Percentiles rank a stretch among this genome's conserved stretches.
These are phyloP conservation scores for Jacaranda mimosifolia DNA, from an alignment of 257 asterid genomes.

Conservation along the genomic window DNA sequence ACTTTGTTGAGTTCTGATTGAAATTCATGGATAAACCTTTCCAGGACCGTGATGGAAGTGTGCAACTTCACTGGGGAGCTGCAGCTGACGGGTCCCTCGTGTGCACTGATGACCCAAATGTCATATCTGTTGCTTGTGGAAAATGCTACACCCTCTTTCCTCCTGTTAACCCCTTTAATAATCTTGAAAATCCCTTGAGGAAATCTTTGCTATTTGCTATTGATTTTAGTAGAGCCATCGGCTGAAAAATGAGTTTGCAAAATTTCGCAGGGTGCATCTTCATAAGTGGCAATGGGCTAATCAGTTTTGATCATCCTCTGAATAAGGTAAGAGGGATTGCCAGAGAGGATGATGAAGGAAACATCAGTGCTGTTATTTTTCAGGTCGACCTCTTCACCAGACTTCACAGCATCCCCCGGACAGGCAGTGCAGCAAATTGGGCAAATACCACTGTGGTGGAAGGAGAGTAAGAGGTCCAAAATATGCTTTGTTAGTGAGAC, in stretches of 20 bases:
- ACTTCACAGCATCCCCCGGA: conserved; percentile 63
- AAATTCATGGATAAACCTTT: background rate
- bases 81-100: conserved; percentile 71
- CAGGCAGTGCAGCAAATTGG: conserved; percentile 74
- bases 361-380: conserved; percentile 49
- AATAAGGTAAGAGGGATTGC: conserved; percentile 58
- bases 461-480: conserved; percentile 26
- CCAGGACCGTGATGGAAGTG: conserved; percentile 69
- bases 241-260: background rate
- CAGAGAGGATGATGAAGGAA: conserved; percentile 58
- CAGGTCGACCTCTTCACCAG: conserved; percentile 67
- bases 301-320: conserved; percentile 64
- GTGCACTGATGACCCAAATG: conserved; percentile 67
- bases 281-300: conserved; percentile 55
- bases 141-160: conserved; percentile 69
- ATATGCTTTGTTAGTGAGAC: background rate
- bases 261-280: conserved; percentile 67
- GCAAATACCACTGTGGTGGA: conserved; percentile 52
- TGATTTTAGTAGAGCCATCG: background rate
- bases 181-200: background rate
- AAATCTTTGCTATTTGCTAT: no score
- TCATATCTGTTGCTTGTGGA: conserved; percentile 64
- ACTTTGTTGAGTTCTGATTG: background rate
- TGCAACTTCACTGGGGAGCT: conserved; percentile 77
- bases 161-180: conserved; percentile 51